These are phyloP conservation scores for Cystofilobasidium bisporidii DNA, from an alignment of 768 basidiomycete species.

Conservation along the genomic window DNA sequence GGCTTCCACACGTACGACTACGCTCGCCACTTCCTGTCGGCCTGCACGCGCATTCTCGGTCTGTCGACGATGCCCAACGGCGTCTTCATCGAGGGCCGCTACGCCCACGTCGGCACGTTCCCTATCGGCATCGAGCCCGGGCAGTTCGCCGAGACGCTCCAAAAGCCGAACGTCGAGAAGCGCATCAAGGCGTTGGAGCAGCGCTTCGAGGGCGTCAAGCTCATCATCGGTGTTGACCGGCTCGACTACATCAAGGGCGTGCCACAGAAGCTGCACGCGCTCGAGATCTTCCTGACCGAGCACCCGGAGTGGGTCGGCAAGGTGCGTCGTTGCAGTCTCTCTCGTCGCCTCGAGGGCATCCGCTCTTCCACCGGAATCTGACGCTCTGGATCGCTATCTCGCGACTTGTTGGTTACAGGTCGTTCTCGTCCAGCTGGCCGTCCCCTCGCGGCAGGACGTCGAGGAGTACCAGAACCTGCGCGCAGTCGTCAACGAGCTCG, in stretches of 20 bases:
- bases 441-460: conserved; percentile 94
- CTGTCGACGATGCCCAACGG: conserved; percentile 97
- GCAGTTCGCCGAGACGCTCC: conserved; percentile 76
- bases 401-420: conserved; percentile 49
- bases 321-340: conserved; percentile 42
- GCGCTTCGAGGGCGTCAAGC: conserved; percentile 85
- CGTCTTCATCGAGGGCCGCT: conserved; percentile 86
- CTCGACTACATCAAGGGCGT: conserved; percentile 99
- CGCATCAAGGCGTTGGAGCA: conserved; percentile 74
- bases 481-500: conserved; percentile 91
- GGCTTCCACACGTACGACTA: conserved; percentile 99
- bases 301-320: conserved; percentile 99
- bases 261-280: conserved; percentile 91
- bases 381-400: no score
- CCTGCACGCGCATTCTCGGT: conserved; percentile 89
- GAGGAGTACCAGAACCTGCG: conserved; percentile 98
- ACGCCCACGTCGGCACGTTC: conserved; percentile 96
- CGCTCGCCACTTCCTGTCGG: conserved; percentile 96
- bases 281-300: conserved; percentile 91
- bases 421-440: conserved; percentile 90
- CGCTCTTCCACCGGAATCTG: neutral
- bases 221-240: conserved; percentile 96
- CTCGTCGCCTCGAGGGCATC: neutral
- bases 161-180: conserved; percentile 66
- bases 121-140: conserved; percentile 95